Percentiles rank a stretch among this genome's conserved stretches.
Evolutionary conservation across 306 rosid species (phyloP).

Genomic region (Abrus pulchellus): DNA sequence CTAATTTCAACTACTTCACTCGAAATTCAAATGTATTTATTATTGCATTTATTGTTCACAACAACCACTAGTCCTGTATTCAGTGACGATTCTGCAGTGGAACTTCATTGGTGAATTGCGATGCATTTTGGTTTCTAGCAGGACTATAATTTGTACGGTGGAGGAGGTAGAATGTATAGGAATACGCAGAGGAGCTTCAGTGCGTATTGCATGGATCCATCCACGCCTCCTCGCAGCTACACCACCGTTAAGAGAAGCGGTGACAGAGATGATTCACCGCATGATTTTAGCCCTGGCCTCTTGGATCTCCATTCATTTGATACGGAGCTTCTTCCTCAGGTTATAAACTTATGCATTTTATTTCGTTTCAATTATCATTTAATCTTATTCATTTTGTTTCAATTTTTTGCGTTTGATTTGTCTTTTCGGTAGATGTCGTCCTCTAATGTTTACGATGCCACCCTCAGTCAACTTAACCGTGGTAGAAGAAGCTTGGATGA

Average conservation of each 20-base stretch:
- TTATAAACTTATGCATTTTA: slow-evolving; percentile 26
- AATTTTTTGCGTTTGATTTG: slow-evolving; percentile 25
- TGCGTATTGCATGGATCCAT: slow-evolving; percentile 65
- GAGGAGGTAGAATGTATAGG: slow-evolving; percentile 75
- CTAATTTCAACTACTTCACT: slow-evolving; percentile 13
- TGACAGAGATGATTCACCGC: slow-evolving; percentile 49
- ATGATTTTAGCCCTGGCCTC: slow-evolving; percentile 88
- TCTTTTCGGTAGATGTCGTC: slow-evolving; percentile 59
- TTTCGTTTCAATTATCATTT: neutral
- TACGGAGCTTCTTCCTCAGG: slow-evolving; percentile 86
- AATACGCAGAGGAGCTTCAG: slow-evolving; percentile 65
- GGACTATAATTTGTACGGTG: slow-evolving; percentile 76
- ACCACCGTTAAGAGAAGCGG: slow-evolving; percentile 48
- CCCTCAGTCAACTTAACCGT: slow-evolving; percentile 53
- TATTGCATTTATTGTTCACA: slow-evolving; percentile 22
- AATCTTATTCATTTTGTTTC: neutral
- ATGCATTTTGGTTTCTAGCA: slow-evolving; percentile 39
- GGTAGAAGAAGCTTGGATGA: slow-evolving; percentile 75
- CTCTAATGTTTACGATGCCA: slow-evolving; percentile 55
- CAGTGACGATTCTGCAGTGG: neutral
- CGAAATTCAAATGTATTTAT: neutral
- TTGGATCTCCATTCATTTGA: slow-evolving; percentile 89
- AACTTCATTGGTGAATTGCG: slow-evolving; percentile 26
- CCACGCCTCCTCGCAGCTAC: slow-evolving; percentile 62
- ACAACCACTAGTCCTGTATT: slow-evolving; percentile 6